Evolutionary conservation across 2,329 filamentous ascomycete genomes (phyloP).

Genomic region (Exophiala oligosperma): DNA sequence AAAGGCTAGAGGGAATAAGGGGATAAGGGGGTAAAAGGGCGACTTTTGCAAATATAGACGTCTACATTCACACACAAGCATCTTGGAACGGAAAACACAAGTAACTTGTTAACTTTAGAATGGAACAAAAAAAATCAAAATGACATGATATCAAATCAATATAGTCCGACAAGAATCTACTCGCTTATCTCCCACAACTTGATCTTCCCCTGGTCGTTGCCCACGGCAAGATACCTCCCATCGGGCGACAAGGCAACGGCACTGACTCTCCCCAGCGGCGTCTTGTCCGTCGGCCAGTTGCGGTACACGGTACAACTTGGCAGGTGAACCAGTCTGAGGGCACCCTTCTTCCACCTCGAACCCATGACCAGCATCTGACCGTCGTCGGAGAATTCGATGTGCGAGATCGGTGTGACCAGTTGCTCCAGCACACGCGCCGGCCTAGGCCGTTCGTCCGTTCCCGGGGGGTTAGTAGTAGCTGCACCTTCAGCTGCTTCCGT

Average conservation of each 20-base stretch:
- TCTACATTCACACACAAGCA: background rate
- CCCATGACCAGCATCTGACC: constrained; percentile 87
- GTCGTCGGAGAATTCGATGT: constrained; percentile 79
- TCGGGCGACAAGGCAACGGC: constrained; percentile 54
- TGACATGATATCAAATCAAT: background rate
- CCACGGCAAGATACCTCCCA: constrained; percentile 64
- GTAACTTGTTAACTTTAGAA: background rate
- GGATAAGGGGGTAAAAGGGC: background rate
- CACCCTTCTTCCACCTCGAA: constrained; percentile 84
- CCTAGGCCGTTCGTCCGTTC: constrained; percentile 59
- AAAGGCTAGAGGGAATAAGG: background rate
- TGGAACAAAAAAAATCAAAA: background rate
- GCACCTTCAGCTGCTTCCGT: constrained; percentile 23
- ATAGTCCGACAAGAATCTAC: constrained; percentile 38
- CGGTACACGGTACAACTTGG: constrained; percentile 91
- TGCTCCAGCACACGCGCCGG: constrained; percentile 78
- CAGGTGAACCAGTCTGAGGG: constrained; percentile 81
- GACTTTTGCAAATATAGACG: background rate
- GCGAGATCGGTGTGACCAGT: constrained; percentile 79
- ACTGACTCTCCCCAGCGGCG: constrained; percentile 81
- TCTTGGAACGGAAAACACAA: too few relatives aligned
- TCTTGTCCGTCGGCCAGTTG: constrained; percentile 94
- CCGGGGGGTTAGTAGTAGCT: constrained; percentile 27
- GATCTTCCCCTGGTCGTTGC: constrained; percentile 85
- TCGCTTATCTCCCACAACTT: constrained; percentile 84